Conservation (phyloP, 257 asterid genomes). For the Nicotiana paniculata region DNA sequence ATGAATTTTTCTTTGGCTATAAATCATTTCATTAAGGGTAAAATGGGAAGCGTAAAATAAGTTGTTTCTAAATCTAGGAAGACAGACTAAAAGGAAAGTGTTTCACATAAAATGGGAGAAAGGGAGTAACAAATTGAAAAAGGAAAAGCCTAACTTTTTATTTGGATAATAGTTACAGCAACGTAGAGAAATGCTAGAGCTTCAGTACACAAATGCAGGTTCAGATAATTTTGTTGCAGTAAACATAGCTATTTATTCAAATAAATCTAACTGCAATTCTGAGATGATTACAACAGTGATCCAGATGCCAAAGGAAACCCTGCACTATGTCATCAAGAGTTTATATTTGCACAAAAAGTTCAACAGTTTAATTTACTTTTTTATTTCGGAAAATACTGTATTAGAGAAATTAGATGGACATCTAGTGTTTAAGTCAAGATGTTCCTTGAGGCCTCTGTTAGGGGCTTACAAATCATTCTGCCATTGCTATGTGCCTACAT, state of each 20-base stretch:
- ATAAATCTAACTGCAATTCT: background rate
- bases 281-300: slow-evolving; percentile 1
- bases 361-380: background rate
- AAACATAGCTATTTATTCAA: background rate
- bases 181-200: background rate
- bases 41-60: too few species aligned
- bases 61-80: too few species aligned
- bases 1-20: too few species aligned
- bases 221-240: background rate
- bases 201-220: background rate
- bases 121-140: background rate
- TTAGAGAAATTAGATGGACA: background rate
- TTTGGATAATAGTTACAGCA: background rate
- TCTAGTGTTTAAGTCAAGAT: background rate
- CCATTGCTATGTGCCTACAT: background rate
- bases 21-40: too few species aligned
- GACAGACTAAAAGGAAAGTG: too few species aligned
- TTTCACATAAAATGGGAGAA: too few species aligned
- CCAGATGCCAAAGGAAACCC: background rate
- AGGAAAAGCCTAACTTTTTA: background rate
- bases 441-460: background rate
- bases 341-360: background rate
- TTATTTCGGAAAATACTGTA: background rate
- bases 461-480: background rate
- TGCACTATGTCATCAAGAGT: background rate